Conservation (phyloP, 345 rosid species). For the Ailanthus altissimus region DNA sequence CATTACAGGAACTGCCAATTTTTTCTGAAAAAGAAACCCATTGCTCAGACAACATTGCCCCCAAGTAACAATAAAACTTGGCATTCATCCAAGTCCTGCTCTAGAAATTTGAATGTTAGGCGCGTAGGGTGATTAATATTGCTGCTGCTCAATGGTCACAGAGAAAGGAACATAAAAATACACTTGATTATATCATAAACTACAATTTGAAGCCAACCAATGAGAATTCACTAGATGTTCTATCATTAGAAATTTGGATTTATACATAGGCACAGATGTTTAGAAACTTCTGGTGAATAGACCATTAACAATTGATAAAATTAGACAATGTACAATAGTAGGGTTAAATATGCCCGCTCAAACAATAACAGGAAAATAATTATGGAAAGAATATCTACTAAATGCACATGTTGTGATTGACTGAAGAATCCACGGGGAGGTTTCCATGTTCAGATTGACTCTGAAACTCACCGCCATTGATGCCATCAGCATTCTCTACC, state of each 20-base stretch:
- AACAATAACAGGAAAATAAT: background rate
- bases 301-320: background rate
- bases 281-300: background rate
- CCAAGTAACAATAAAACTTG: background rate
- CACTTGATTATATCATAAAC: background rate
- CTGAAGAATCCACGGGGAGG: slow-evolving; percentile 1
- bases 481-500: slow-evolving; percentile 24
- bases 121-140: background rate
- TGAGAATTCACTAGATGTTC: background rate
- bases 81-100: background rate
- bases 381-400: background rate
- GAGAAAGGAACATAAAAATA: background rate
- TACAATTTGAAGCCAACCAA: background rate
- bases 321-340: background rate
- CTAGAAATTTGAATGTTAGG: background rate
- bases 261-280: background rate
- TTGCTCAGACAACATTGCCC: background rate
- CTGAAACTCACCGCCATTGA: slow-evolving; percentile 23
- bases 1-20: background rate
- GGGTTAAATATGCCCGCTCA: background rate
- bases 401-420: background rate
- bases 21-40: background rate
- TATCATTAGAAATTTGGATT: background rate
- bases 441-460: slow-evolving; percentile 15
- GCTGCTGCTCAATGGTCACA: background rate